These are phyloP conservation scores for Kazachstania kunashirensis DNA, from an alignment of 805 yeast genomes.

Conservation along the genomic window DNA sequence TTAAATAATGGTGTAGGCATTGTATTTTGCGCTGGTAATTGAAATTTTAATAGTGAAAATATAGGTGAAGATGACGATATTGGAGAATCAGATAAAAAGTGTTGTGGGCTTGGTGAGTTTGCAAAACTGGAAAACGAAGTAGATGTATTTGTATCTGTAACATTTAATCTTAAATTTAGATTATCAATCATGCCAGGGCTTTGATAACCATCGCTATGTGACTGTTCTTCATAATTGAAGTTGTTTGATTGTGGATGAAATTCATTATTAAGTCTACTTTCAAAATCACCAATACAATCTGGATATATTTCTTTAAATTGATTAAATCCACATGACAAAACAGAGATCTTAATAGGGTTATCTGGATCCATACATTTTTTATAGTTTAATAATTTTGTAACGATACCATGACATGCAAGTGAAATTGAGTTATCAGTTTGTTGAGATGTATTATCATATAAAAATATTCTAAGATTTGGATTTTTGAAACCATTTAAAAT, in stretches of 20 bases:
- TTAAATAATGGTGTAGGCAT: conserved; percentile 17
- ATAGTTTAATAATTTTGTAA: conserved; percentile 17
- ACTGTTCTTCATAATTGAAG: no score
- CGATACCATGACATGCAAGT: conserved; percentile 22
- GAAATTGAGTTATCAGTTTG: conserved; percentile 20
- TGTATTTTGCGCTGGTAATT: conserved; percentile 19
- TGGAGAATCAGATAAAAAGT: conserved; percentile 14
- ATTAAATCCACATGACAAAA: conserved; percentile 17
- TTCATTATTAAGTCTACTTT: no score
- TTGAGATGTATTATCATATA: conserved; percentile 21
- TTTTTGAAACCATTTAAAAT: conserved; percentile 6
- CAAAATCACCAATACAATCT: conserved; percentile 3
- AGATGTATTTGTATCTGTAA: conserved; percentile 3
- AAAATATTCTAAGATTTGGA: conserved; percentile 14
- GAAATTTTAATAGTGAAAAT: conserved; percentile 25
- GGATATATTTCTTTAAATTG: conserved; percentile 15
- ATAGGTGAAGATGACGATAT: conserved; percentile 27
- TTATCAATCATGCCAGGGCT: conserved; percentile 1
- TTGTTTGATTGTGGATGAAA: no score
- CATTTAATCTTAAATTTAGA: conserved; percentile 5
- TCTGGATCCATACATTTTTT: not conserved
- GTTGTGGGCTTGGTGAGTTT: conserved; percentile 3
- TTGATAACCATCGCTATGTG: not conserved
- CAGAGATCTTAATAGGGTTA: conserved; percentile 7
- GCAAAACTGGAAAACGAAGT: conserved; percentile 1